Evolutionary conservation across 495 filamentous ascomycete species (phyloP), one percentile per base, ranked within the genome.

Genomic region (Hypoxylon lienhwacheense): DNA sequence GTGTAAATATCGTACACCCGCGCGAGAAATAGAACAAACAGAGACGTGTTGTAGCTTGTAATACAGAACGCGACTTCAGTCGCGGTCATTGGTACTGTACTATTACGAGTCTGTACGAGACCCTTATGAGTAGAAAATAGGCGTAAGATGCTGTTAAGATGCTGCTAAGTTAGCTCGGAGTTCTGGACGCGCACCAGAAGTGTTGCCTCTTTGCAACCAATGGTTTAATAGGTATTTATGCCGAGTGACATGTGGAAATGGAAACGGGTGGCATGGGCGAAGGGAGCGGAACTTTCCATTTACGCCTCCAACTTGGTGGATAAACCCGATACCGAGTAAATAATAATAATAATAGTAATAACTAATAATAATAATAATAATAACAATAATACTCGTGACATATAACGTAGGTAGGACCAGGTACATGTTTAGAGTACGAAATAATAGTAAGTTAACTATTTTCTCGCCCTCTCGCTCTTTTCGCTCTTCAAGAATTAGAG

Each of bases 311-410:
- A 45, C 40, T 32, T 44, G 49, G 29, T 40, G 16, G n/a, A 24
- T 54, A 34, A 49, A 28, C 14, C 37, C 43, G 55, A 34, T 11
- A 35, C 46, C 55, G 47, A 52, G 47, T n/a, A n/a, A 34, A 47
- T 22, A 44, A 42, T 40, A 47, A 19, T 31, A 42, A 8, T 10
- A 11, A 33, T 29, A 52, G 47, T n/a, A n/a, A n/a, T n/a, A n/a
- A n/a, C n/a, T n/a, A n/a, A n/a, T n/a, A n/a, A n/a, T n/a, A n/a
- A n/a, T n/a, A n/a, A n/a, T n/a, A n/a, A n/a, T n/a, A n/a, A n/a
- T n/a, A n/a, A n/a, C n/a, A n/a, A n/a, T n/a, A n/a, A n/a, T n/a
- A n/a, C n/a, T n/a, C n/a, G n/a, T n/a, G n/a, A n/a, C n/a, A n/a
- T n/a, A n/a, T n/a, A n/a, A n/a, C n/a, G n/a, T n/a, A n/a, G n/a